phyloP scores from a whole-genome alignment of 768 basidiomycete genomes.

The Termitomyces heimii region DNA sequence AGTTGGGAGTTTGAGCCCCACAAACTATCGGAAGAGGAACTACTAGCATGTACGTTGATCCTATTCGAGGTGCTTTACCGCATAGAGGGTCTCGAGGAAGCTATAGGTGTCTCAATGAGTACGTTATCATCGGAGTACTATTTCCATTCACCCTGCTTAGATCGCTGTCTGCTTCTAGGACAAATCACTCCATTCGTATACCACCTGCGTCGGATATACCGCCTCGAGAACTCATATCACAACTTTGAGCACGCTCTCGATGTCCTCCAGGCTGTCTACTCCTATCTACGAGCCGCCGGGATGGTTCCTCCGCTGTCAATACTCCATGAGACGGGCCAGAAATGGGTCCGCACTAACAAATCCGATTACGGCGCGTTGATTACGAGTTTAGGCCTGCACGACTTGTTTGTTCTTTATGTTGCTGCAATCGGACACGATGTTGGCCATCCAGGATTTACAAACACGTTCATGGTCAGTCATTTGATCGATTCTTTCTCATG shows the following conservation, averaged over 20 bases:
- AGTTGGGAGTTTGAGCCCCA: conserved; percentile 92
- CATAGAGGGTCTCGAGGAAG: conserved; percentile 66
- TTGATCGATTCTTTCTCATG: neutral
- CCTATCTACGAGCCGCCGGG: conserved; percentile 73
- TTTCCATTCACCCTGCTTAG: conserved; percentile 12
- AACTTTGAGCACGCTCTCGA: conserved; percentile 97
- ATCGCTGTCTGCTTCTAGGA: conserved; percentile 33
- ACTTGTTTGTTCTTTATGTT: conserved; percentile 80
- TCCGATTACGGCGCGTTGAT: conserved; percentile 33
- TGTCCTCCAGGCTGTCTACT: conserved; percentile 89
- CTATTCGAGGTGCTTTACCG: conserved; percentile 84
- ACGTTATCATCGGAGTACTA: conserved; percentile 23
- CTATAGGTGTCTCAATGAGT: conserved; percentile 54
- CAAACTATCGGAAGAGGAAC: conserved; percentile 74
- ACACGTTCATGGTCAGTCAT: conserved; percentile 81
- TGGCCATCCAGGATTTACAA: conserved; percentile 93
- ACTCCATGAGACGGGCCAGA: conserved; percentile 46
- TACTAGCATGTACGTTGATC: conserved; percentile 73
- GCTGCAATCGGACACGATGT: conserved; percentile 98
- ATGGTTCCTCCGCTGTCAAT: conserved; percentile 76
- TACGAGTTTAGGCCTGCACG: conserved; percentile 51
- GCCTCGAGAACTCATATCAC: conserved; percentile 90
- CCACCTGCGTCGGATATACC: conserved; percentile 89
- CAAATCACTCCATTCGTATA: conserved; percentile 74
- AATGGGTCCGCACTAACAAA: conserved; percentile 30